phyloP scores from a whole-genome alignment of 768 basidiomycete species.

The Tubosaeta sp. region DNA sequence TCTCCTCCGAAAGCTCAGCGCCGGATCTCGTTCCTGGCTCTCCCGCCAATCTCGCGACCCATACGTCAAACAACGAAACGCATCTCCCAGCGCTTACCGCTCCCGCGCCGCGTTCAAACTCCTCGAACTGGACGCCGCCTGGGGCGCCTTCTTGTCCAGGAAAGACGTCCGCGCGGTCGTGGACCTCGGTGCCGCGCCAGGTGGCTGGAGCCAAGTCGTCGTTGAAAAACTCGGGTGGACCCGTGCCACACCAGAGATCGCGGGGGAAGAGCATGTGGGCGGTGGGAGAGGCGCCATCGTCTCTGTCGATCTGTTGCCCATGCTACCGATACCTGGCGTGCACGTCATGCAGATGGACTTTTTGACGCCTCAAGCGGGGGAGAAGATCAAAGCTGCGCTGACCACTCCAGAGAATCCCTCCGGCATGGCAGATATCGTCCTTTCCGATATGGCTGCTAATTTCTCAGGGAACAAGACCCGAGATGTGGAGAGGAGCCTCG shows the following conservation, averaged over 20 bases:
- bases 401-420: slow-evolving; percentile 26
- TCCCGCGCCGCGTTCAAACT: slow-evolving; percentile 93
- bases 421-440: slow-evolving; percentile 67
- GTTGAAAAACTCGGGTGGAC: slow-evolving; percentile 57
- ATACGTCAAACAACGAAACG: slow-evolving; percentile 56
- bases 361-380: slow-evolving; percentile 49
- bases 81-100: slow-evolving; percentile 51
- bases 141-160: slow-evolving; percentile 47
- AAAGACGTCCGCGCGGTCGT: slow-evolving; percentile 60
- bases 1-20: slow-evolving; percentile 27
- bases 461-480: slow-evolving; percentile 61
- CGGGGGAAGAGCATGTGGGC: no score
- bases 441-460: slow-evolving; percentile 91
- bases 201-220: slow-evolving; percentile 91
- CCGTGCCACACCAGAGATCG: slow-evolving; percentile 2
- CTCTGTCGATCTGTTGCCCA: slow-evolving; percentile 76
- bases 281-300: slow-evolving; percentile 45
- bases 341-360: slow-evolving; percentile 76
- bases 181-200: slow-evolving; percentile 90
- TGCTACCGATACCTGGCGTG: slow-evolving; percentile 70
- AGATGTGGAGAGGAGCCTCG: slow-evolving; percentile 66
- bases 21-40: slow-evolving; percentile 60
- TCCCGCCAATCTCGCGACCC: slow-evolving; percentile 67
- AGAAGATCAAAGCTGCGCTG: slow-evolving; percentile 40
- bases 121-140: slow-evolving; percentile 64